phyloP scores from a whole-genome alignment of 352 stramenopile species.

The Blastocystis sp. region DNA sequence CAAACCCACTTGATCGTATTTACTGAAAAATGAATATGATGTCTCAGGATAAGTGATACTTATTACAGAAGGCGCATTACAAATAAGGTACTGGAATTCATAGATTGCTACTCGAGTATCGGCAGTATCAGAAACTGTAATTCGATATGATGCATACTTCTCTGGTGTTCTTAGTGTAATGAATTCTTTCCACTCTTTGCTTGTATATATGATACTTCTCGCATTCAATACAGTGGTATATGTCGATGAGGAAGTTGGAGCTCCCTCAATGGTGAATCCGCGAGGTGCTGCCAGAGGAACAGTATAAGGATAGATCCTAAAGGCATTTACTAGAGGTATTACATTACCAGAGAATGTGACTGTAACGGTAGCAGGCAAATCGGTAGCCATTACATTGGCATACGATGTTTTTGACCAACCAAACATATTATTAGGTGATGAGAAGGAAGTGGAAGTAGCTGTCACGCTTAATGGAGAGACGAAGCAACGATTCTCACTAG shows the following conservation, averaged over 20 bases:
- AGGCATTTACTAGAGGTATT: not conserved
- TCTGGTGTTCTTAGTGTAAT: not conserved
- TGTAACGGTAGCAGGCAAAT: not conserved
- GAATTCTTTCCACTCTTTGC: not conserved
- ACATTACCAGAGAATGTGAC: not conserved
- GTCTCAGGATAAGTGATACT: not conserved
- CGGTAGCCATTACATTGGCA: not conserved
- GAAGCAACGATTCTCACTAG: not conserved
- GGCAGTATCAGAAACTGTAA: not conserved
- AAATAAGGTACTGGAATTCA: constrained; percentile 5
- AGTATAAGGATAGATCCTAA: constrained; percentile 10
- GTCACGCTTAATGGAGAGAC: not conserved
- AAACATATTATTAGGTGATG: not conserved
- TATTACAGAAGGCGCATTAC: not conserved
- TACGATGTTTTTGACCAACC: not conserved
- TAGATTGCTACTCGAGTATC: not conserved
- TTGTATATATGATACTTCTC: not conserved
- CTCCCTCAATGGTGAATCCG: not conserved
- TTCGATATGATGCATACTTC: not conserved
- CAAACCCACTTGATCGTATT: not conserved
- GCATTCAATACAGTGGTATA: not conserved
- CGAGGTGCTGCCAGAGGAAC: not conserved
- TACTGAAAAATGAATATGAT: not conserved
- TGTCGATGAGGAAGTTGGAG: not conserved
- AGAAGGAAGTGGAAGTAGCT: not conserved